Evolutionary conservation across 768 basidiomycete species (phyloP), one percentile per base, ranked within the genome.

Genomic region (Podaxis rugospora): DNA sequence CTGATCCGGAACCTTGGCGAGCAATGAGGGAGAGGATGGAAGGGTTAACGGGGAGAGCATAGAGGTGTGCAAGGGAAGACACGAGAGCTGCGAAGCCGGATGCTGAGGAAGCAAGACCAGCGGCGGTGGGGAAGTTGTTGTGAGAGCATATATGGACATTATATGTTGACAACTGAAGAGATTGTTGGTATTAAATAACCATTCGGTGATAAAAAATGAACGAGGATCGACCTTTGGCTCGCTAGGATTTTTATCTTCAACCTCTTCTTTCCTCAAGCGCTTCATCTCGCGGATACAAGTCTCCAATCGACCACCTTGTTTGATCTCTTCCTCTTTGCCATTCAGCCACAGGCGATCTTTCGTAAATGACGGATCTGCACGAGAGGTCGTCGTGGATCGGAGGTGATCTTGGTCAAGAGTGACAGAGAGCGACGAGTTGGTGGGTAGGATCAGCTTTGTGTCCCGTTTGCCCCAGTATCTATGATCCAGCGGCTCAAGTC

Each of bases 391-490:
- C 6, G 93, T 96, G 1, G 93, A 92, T 62, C 93, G 83, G 9
- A 99, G 84, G 68, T 98, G 92, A 75, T 98, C 95, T 75, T 98
- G 97, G 69, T 90, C 90, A 64, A 99, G 89, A 2, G 97, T 98
- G 51, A 98, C 92, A 5, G 95, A 98, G n/a, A 99, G 85, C 9
- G 96, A 98, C 0, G 94, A 93, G 76, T 99, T 99, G 64, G 95
- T 98, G 47, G 97, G 97, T 60, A 99, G 80, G 71, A 98, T 98
- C 64, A 98, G 86, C 67, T 88, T 84, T 3, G 93, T 95, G 75
- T 98, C 91, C 63, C 97, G 91, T 76, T 99, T 99, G 65, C 97
- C 97, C 97, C 97, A 99, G 81, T 98, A 98, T 73, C 92, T 95
- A 61, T 18, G 59, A 61, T 18, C 16, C 47, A 10, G 21, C 25